Evolutionary conservation across 495 filamentous ascomycete genomes (phyloP).

Genomic region (Tuber brumale): DNA sequence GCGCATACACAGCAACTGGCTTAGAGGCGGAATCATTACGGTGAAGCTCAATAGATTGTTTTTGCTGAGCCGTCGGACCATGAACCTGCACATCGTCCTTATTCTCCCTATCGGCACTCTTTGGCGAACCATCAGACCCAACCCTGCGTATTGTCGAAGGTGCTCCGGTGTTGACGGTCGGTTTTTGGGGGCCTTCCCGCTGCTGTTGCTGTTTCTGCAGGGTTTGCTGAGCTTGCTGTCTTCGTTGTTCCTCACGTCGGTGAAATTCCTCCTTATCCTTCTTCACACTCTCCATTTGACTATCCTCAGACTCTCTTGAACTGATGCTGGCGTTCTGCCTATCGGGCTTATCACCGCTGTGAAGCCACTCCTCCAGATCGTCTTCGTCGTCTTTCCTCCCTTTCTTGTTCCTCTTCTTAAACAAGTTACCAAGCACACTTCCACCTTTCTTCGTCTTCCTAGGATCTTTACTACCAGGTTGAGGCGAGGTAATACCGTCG

Average conservation of each 20-base stretch:
- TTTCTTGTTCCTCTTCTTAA: conserved; percentile 90
- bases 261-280: conserved; percentile 34
- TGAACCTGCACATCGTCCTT: conserved; percentile 28
- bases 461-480: conserved; percentile 56
- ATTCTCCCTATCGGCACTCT: conserved; percentile 20
- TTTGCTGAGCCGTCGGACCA: conserved; percentile 27
- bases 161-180: conserved; percentile 10
- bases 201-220: conserved; percentile 26
- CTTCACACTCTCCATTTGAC: conserved; percentile 41
- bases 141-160: conserved; percentile 38
- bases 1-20: conserved; percentile 29
- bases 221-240: conserved; percentile 19
- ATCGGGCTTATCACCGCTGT: conserved; percentile 44
- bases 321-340: conserved; percentile 53
- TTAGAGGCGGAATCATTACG: conserved; percentile 16
- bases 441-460: conserved; percentile 88
- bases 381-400: conserved; percentile 62
- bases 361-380: conserved; percentile 47
- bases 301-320: conserved; percentile 48
- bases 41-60: conserved; percentile 22
- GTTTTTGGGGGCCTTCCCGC: conserved; percentile 24
- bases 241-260: conserved; percentile 23
- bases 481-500: conserved; percentile 32
- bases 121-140: conserved; percentile 9
- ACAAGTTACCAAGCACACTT: conserved; percentile 86